phyloP scores from a whole-genome alignment of 805 yeast genomes.

The Komagataella phaffii region DNA sequence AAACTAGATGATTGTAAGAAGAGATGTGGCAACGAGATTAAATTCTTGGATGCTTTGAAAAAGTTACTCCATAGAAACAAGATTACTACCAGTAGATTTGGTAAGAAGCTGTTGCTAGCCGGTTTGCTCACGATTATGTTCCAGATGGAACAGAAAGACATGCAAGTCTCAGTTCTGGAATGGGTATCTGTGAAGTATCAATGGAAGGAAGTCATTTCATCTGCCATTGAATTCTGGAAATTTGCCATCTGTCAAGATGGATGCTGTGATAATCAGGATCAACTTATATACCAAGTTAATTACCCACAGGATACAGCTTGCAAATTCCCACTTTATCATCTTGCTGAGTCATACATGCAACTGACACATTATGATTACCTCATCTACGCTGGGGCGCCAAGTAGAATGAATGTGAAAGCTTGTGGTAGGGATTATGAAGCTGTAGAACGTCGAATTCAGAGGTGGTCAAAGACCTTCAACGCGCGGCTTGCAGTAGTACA shows the following conservation, averaged over 20 bases:
- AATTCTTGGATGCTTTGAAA: constrained; percentile 15
- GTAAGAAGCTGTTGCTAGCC: constrained; percentile 45
- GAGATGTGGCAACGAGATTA: background rate
- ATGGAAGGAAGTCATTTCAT: constrained; percentile 55
- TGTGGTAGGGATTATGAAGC: constrained; percentile 35
- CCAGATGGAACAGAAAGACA: constrained; percentile 44
- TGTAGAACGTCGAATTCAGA: constrained; percentile 29
- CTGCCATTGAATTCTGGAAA: constrained; percentile 55
- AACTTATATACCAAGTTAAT: background rate
- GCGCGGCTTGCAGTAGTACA: constrained; percentile 40
- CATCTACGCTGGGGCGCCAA: constrained; percentile 66
- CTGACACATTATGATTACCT: constrained; percentile 63
- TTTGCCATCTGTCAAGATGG: constrained; percentile 18
- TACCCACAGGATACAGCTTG: constrained; percentile 24
- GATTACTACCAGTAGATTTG: constrained; percentile 34
- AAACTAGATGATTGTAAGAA: background rate
- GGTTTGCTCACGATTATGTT: constrained; percentile 49
- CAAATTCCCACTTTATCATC: constrained; percentile 50
- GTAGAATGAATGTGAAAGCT: constrained; percentile 52
- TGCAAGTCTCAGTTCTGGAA: constrained; percentile 31
- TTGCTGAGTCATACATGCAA: constrained; percentile 51
- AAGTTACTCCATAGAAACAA: constrained; percentile 30
- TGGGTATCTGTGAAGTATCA: constrained; percentile 19
- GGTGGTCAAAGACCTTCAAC: constrained; percentile 28
- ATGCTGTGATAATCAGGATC: constrained; percentile 3